Evolutionary conservation across 208 protist genomes (phyloP).

Genomic region (Vickermania ingenoplastis): DNA sequence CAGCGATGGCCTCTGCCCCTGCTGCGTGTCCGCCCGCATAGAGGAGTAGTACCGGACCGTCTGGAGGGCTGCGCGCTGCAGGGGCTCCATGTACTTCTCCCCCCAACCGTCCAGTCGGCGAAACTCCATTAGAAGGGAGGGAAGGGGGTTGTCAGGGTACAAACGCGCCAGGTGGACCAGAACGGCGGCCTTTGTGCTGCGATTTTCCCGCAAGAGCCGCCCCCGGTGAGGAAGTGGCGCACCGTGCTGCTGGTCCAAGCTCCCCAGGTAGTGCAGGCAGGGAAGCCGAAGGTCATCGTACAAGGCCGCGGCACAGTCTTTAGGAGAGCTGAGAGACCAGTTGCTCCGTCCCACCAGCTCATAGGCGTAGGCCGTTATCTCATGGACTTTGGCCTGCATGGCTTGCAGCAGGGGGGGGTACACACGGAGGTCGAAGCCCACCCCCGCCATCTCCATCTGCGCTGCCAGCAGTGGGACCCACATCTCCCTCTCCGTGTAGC

Average conservation of each 20-base stretch:
- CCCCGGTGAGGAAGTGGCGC: not conserved
- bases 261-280: not conserved
- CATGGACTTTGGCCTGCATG: conserved; percentile 6
- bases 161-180: conserved; percentile 8
- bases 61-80: not conserved
- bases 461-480: conserved; percentile 6
- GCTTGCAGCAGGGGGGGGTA: not conserved
- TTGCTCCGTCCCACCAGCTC: conserved; percentile 5
- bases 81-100: conserved; percentile 15
- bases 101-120: conserved; percentile 10
- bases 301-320: conserved; percentile 7
- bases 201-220: conserved; percentile 2
- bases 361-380: conserved; percentile 4
- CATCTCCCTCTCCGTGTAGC: conserved; percentile 10
- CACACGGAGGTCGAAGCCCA: conserved; percentile 6
- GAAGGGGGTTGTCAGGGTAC: conserved; percentile 8
- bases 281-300: conserved; percentile 11
- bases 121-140: conserved; percentile 7
- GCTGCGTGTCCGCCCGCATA: not conserved
- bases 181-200: conserved; percentile 11
- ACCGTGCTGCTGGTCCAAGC: not conserved
- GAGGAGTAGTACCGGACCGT: not conserved
- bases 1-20: not conserved
- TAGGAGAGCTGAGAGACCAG: conserved; percentile 11
- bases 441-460: conserved; percentile 14